Base-by-base conservation (phyloP, 106 monocot genomes). In the Xerophyta viscosa region DNA sequence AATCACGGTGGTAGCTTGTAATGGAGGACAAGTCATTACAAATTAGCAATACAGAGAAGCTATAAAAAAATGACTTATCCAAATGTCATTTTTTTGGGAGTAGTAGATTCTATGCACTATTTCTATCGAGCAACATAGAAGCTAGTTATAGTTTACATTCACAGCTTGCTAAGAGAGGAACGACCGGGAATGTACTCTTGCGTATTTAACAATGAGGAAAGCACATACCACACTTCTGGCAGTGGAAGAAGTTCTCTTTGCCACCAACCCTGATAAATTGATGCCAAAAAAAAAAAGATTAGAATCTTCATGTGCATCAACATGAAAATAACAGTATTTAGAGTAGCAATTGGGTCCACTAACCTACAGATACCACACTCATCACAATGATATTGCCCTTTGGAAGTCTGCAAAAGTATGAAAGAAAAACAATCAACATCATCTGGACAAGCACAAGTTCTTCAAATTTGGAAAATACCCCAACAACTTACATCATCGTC, bases 281-380 rank as follows among this genome's bases (percentile, higher is more conserved):
- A 54, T n/a, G n/a, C n/a, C n/a, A n/a, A n/a, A n/a, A n/a, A n/a
- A n/a, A n/a, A n/a, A n/a, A n/a, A n/a, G n/a, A n/a, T n/a, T n/a
- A n/a, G n/a, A n/a, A n/a, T n/a, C n/a, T n/a, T n/a, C n/a, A n/a
- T n/a, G n/a, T n/a, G 23, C 41, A 59, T 13, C 14, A 23, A 21
- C 6, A 63, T 63, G 26, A 52, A 50, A 20, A 0, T 7, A 36
- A 13, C 18, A 52, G 37, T 10, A 18, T 8, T 11, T 21, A 42
- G 30, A 33, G 45, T 29, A 42, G 17, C 15, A 52, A 52, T 1
- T 17, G 17, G 19, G 29, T 30, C 22, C 18, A 30, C 41, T 51
- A 24, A 80, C 80, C 80, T 81, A 65, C 94, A 94, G 14, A 94
- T 94, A 24, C 94, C 88, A 48, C 94, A 94, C 2, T 84, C 84